phyloP scores from a whole-genome alignment of 805 yeast species.

The Kazachstania africana region DNA sequence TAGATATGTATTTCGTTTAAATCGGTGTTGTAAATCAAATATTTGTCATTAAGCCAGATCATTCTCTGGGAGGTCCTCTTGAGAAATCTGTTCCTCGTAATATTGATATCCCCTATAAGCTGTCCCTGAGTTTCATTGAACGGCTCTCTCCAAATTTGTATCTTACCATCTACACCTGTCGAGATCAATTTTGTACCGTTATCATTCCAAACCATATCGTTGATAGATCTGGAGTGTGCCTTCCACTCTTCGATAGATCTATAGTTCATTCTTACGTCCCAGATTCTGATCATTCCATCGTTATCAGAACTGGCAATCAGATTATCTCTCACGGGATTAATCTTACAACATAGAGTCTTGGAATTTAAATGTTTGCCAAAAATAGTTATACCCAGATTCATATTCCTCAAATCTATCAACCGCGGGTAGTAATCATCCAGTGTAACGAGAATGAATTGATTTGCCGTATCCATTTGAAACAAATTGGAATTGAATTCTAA shows the following conservation, averaged over 20 bases:
- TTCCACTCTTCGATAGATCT: constrained; percentile 16
- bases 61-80: constrained; percentile 18
- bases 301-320: constrained; percentile 69
- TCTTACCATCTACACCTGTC: constrained; percentile 70
- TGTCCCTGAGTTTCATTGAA: background rate
- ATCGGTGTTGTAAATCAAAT: constrained; percentile 17
- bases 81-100: constrained; percentile 12
- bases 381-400: constrained; percentile 62
- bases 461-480: constrained; percentile 42
- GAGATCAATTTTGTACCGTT: constrained; percentile 51
- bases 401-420: constrained; percentile 59
- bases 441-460: constrained; percentile 56
- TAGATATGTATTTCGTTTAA: constrained; percentile 18
- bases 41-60: constrained; percentile 10
- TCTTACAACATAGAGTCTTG: constrained; percentile 36
- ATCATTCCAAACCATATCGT: constrained; percentile 68
- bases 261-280: constrained; percentile 59
- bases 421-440: constrained; percentile 59
- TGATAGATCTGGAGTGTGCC: constrained; percentile 71
- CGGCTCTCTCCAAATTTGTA: constrained; percentile 50
- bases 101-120: constrained; percentile 17
- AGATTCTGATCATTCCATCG: constrained; percentile 67
- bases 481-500: constrained; percentile 53
- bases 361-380: constrained; percentile 33
- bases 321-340: constrained; percentile 59